Evolutionary conservation across 441 rosid genomes (phyloP).

Genomic region (Monsonia emarginata): DNA sequence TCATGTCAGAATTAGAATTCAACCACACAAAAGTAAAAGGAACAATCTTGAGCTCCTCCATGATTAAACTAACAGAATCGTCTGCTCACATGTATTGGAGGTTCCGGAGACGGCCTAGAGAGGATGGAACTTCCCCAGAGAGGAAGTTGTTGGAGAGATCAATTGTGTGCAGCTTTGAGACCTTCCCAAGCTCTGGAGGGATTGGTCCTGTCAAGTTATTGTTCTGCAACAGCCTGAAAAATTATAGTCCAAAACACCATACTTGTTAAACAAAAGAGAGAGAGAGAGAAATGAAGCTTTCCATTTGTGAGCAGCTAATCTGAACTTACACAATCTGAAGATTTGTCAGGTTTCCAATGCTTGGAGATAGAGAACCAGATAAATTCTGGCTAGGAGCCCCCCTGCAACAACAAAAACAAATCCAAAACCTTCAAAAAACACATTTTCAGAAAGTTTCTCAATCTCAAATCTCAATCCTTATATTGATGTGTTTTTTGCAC

Average conservation of each 20-base stretch:
- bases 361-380: constrained; percentile 86
- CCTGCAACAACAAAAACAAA: constrained; percentile 33
- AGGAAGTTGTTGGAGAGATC: constrained; percentile 78
- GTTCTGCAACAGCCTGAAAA: constrained; percentile 73
- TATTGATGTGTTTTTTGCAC: not conserved
- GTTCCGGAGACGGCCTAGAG: constrained; percentile 45
- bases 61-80: not conserved
- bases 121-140: constrained; percentile 51
- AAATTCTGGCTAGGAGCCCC: constrained; percentile 90
- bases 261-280: constrained; percentile 4
- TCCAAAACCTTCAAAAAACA: constrained; percentile 13
- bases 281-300: not conserved
- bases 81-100: constrained; percentile 69
- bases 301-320: not conserved
- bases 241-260: constrained; percentile 4
- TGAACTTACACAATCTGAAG: constrained; percentile 77
- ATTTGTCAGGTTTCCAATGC: constrained; percentile 86
- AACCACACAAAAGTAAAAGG: not conserved
- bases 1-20: constrained; percentile 12
- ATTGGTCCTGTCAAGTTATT: constrained; percentile 78
- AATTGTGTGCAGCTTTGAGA: constrained; percentile 66
- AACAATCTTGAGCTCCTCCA: not conserved
- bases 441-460: not conserved
- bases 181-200: constrained; percentile 64
- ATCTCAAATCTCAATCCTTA: not conserved